phyloP scores from a whole-genome alignment of 495 filamentous ascomycete genomes.

The Penicillium pancosmium region DNA sequence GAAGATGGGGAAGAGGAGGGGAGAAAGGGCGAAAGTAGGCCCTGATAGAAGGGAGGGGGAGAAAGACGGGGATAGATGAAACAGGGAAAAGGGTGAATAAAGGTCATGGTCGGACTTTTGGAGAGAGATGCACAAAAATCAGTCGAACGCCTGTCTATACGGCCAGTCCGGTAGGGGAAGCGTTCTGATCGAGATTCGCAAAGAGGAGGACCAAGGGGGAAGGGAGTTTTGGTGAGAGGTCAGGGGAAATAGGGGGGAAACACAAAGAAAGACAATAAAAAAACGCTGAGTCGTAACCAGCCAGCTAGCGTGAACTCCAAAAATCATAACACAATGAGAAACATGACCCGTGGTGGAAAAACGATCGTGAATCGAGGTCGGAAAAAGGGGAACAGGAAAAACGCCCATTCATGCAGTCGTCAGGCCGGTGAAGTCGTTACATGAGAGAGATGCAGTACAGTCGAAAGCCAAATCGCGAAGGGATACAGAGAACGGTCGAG shows the following conservation, averaged over 20 bases:
- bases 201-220: slow-evolving; percentile 10
- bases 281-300: slow-evolving; percentile 39
- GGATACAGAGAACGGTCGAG: slow-evolving; percentile 16
- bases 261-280: slow-evolving; percentile 21
- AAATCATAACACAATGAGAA: slow-evolving; percentile 29
- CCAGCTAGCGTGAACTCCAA: slow-evolving; percentile 41
- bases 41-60: slow-evolving; percentile 4
- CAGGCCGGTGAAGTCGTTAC: slow-evolving; percentile 51
- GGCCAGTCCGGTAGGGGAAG: slow-evolving; percentile 12
- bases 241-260: slow-evolving; percentile 5
- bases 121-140: slow-evolving; percentile 9
- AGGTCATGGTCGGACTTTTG: slow-evolving; percentile 14
- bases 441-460: slow-evolving; percentile 42
- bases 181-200: slow-evolving; percentile 13
- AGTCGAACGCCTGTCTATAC: slow-evolving; percentile 22
- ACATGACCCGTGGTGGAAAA: slow-evolving; percentile 28
- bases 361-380: slow-evolving; percentile 33
- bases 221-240: slow-evolving; percentile 4
- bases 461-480: slow-evolving; percentile 33
- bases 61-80: neutral
- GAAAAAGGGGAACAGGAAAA: slow-evolving; percentile 30
- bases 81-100: slow-evolving; percentile 6
- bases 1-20: slow-evolving; percentile 10
- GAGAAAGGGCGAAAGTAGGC: neutral
- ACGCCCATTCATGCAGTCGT: slow-evolving; percentile 55